These are phyloP conservation scores for Phytophthora rubi DNA, from an alignment of 352 stramenopile genomes.

Conservation along the genomic window DNA sequence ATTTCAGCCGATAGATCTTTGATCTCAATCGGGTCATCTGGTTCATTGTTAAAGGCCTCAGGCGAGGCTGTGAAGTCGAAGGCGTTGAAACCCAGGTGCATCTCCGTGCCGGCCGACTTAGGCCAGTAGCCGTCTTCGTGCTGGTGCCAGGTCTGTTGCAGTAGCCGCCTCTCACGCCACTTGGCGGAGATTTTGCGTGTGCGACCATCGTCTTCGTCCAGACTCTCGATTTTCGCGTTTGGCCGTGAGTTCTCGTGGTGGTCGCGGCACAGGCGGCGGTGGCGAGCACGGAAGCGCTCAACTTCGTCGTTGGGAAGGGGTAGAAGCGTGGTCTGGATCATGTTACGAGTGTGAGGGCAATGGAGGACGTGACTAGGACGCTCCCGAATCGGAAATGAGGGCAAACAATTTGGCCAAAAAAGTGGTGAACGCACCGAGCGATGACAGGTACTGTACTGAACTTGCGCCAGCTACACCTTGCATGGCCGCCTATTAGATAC, in stretches of 20 bases:
- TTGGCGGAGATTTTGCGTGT: conserved; percentile 42
- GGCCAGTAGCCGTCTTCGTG: conserved; percentile 29
- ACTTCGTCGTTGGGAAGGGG: conserved; percentile 20
- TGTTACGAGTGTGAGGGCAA: neutral
- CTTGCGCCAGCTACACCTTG: neutral
- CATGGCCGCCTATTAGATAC: neutral
- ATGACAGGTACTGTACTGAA: neutral
- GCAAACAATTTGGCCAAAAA: neutral
- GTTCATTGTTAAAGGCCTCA: conserved; percentile 34
- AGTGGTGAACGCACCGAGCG: neutral
- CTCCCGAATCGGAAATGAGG: neutral
- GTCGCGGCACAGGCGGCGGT: conserved; percentile 38
- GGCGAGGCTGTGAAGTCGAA: conserved; percentile 44
- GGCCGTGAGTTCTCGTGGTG: conserved; percentile 10
- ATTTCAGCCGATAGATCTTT: conserved; percentile 1
- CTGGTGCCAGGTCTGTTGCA: conserved; percentile 10
- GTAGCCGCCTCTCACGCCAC: conserved; percentile 27
- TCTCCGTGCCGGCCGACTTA: conserved; percentile 19
- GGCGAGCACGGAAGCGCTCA: conserved; percentile 47
- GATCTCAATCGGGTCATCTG: conserved; percentile 3
- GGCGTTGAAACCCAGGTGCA: conserved; percentile 40
- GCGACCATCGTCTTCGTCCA: conserved; percentile 33
- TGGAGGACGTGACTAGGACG: neutral
- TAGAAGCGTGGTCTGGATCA: conserved; percentile 20
- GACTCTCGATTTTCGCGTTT: conserved; percentile 2